phyloP scores from a whole-genome alignment of 768 basidiomycete genomes.

The Auricularia heimuer region DNA sequence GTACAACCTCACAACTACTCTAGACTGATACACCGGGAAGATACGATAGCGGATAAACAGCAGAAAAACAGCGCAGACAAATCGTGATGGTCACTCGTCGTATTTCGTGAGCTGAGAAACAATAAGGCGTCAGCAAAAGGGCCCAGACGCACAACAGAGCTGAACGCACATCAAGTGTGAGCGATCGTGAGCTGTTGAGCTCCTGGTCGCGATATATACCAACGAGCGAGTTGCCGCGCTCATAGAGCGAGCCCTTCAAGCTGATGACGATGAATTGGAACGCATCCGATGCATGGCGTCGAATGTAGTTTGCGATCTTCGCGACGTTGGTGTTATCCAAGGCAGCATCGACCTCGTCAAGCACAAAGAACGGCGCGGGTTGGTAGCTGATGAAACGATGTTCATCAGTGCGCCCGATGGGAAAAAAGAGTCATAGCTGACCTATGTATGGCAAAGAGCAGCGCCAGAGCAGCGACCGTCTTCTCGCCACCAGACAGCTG shows the following conservation, averaged over 20 bases:
- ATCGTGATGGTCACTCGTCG: slow-evolving; percentile 32
- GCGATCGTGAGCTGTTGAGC: slow-evolving; percentile 80
- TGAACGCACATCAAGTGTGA: slow-evolving; percentile 74
- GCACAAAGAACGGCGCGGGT: slow-evolving; percentile 93
- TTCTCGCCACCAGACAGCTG: slow-evolving; percentile 98
- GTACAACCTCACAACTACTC: too few relatives aligned
- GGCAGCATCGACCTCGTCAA: slow-evolving; percentile 98
- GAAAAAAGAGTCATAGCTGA: slow-evolving; percentile 18
- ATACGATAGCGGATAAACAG: too few relatives aligned
- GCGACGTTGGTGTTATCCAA: slow-evolving; percentile 98
- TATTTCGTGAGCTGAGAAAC: slow-evolving; percentile 47
- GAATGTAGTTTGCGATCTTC: slow-evolving; percentile 89
- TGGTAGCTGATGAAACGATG: slow-evolving; percentile 58
- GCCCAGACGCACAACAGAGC: slow-evolving; percentile 5
- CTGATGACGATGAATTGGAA: slow-evolving; percentile 99
- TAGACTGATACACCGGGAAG: too few relatives aligned
- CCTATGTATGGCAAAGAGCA: slow-evolving; percentile 96
- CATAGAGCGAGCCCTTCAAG: slow-evolving; percentile 87
- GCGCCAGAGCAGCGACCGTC: slow-evolving; percentile 93
- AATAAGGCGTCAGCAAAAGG: not conserved
- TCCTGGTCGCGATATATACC: slow-evolving; percentile 94
- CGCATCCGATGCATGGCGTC: slow-evolving; percentile 64
- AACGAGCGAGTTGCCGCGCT: slow-evolving; percentile 80
- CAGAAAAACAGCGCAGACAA: not conserved
- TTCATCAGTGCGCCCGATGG: not conserved